Percentiles rank a stretch among this genome's conserved stretches.
phyloP scores from a whole-genome alignment of 805 yeast species.

The Cyberlindnera mississippiensis region DNA sequence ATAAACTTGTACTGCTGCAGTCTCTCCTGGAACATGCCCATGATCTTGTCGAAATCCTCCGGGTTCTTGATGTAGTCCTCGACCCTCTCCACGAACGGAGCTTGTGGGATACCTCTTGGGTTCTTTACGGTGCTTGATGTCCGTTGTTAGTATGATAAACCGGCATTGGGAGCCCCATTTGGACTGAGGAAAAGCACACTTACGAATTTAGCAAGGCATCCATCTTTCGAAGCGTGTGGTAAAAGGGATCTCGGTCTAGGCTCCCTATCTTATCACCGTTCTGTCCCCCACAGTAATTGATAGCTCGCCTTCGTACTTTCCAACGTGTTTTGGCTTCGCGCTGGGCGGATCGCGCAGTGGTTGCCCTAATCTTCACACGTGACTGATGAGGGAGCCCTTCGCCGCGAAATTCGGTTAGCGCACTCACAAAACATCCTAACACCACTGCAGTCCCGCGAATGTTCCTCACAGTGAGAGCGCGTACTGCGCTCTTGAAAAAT shows the following conservation, averaged over 20 bases:
- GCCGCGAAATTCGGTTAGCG: not conserved
- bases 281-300: not conserved
- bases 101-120: conserved; percentile 95
- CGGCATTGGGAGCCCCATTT: not conserved
- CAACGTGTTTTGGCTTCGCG: not conserved
- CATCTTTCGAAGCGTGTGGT: conserved; percentile 9
- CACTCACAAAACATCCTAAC: conserved; percentile 12
- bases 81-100: conserved; percentile 86
- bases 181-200: conserved; percentile 2
- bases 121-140: conserved; percentile 38
- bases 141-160: not conserved
- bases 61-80: conserved; percentile 66
- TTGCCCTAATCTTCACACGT: conserved; percentile 5
- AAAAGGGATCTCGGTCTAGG: not conserved
- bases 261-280: not conserved
- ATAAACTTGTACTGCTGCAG: conserved; percentile 85
- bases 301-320: not conserved
- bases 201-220: conserved; percentile 25
- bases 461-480: not conserved
- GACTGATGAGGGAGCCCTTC: not conserved
- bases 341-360: not conserved
- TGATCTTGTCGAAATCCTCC: conserved; percentile 65
- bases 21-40: conserved; percentile 79
- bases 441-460: conserved; percentile 3
- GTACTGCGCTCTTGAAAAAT: conserved; percentile 6